phyloP scores from a whole-genome alignment of 2,329 filamentous ascomycete genomes.

The Colletotrichum siamense region DNA sequence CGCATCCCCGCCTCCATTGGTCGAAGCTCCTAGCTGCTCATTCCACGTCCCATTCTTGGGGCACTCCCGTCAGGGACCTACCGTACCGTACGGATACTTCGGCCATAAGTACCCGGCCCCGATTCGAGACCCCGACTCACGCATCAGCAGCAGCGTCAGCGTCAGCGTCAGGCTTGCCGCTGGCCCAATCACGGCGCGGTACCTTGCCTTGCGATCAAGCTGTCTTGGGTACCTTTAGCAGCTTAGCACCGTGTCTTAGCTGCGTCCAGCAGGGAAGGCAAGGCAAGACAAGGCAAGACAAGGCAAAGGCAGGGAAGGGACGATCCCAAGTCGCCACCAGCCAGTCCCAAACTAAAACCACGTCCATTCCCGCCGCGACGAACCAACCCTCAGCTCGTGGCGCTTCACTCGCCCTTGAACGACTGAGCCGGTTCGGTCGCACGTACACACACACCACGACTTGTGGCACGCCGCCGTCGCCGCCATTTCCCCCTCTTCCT shows the following conservation, averaged over 20 bases:
- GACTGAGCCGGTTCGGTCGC: conserved; percentile 6
- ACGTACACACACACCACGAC: conserved; percentile 12
- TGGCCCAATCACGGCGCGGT: neutral
- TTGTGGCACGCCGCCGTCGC: conserved; percentile 5
- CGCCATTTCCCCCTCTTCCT: neutral
- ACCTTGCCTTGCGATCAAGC: conserved; percentile 2
- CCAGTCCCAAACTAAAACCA: conserved; percentile 17
- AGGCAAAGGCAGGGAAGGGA: neutral
- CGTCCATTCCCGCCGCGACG: conserved; percentile 15
- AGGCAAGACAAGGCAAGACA: neutral
- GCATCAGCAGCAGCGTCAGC: neutral
- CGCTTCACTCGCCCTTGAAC: conserved; percentile 19
- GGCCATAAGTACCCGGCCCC: neutral
- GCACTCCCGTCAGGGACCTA: neutral
- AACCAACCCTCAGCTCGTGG: conserved; percentile 13
- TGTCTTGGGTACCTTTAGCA: neutral
- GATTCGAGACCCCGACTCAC: neutral
- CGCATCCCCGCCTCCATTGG: neutral
- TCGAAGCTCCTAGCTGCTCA: neutral
- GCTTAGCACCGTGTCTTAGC: neutral
- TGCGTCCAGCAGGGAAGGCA: neutral
- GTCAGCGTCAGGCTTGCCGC: neutral
- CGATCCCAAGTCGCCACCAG: conserved; percentile 21
- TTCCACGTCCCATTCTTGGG: neutral
- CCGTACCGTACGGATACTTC: neutral